Evolutionary conservation across 495 filamentous ascomycete species (phyloP).

Genomic region (Lasiosphaeris hirsuta): DNA sequence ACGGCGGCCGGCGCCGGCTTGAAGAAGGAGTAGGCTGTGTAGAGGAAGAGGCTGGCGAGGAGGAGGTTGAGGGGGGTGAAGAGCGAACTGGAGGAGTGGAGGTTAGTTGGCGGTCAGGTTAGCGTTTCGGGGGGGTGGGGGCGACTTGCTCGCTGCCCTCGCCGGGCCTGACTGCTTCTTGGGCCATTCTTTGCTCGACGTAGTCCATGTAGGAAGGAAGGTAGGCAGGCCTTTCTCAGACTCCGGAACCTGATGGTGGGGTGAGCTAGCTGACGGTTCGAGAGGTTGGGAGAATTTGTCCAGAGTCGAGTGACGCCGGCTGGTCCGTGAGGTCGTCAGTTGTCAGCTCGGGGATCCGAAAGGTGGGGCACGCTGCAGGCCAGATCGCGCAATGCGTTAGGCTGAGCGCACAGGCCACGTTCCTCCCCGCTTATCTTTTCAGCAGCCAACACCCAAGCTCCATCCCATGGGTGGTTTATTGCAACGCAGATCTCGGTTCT

Average conservation of each 20-base stretch:
- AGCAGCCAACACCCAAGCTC: neutral
- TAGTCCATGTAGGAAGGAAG: slow-evolving; percentile 44
- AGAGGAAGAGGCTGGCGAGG: slow-evolving; percentile 64
- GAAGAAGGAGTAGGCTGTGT: slow-evolving; percentile 64
- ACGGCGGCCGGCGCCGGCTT: slow-evolving; percentile 53
- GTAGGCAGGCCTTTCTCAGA: slow-evolving; percentile 5
- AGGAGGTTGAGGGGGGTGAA: slow-evolving; percentile 77
- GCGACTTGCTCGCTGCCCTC: slow-evolving; percentile 16
- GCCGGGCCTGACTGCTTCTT: slow-evolving; percentile 39
- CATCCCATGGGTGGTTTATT: neutral
- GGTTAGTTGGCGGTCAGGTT: slow-evolving; percentile 12
- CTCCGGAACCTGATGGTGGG: neutral
- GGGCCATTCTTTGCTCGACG: slow-evolving; percentile 52
- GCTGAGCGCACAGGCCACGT: slow-evolving; percentile 1
- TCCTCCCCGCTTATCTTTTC: neutral
- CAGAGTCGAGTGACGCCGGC: neutral
- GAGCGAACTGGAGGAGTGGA: slow-evolving; percentile 51
- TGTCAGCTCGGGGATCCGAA: neutral
- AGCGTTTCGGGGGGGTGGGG: slow-evolving; percentile 18
- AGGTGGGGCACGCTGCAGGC: slow-evolving; percentile 1
- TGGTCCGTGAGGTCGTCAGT: neutral
- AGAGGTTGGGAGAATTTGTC: neutral
- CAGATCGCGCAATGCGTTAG: slow-evolving; percentile 3
- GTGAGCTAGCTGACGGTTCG: neutral
- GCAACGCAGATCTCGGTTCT: slow-evolving; percentile 1